These are phyloP conservation scores for Zygoascus hellenicus DNA, from an alignment of 1,139 yeast genomes.

Conservation along the genomic window DNA sequence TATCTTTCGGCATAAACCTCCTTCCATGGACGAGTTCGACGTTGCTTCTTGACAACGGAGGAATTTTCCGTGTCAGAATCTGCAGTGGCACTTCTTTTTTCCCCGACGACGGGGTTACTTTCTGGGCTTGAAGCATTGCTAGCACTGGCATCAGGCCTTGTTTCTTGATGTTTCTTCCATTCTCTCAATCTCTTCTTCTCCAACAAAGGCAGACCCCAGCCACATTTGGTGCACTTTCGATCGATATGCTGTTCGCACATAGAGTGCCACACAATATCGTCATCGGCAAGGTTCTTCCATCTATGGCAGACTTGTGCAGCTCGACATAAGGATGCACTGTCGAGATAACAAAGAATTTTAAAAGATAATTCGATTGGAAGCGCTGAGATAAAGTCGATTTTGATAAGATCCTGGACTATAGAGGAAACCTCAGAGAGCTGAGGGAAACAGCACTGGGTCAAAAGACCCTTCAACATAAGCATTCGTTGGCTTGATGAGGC, in stretches of 20 bases:
- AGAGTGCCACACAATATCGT: conserved; percentile 95
- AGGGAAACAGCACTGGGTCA: conserved; percentile 92
- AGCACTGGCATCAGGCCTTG: neutral
- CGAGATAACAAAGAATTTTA: conserved; percentile 80
- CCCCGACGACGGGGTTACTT: neutral
- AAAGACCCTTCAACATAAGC: conserved; percentile 72
- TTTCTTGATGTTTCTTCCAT: conserved; percentile 2
- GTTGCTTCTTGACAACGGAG: neutral
- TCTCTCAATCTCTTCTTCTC: conserved; percentile 36
- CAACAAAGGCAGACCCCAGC: conserved; percentile 96
- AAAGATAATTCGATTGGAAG: conserved; percentile 81
- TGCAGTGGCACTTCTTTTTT: neutral
- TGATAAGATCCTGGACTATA: conserved; percentile 70
- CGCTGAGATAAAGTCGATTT: conserved; percentile 81
- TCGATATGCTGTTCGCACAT: conserved; percentile 98
- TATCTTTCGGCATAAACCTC: conserved; percentile 87
- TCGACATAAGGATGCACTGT: conserved; percentile 82
- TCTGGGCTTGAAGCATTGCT: too few species aligned
- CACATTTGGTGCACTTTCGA: conserved; percentile 94
- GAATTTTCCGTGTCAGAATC: neutral
- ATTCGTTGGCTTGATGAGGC: conserved; percentile 65
- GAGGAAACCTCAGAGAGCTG: conserved; percentile 78
- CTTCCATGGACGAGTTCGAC: conserved; percentile 81
- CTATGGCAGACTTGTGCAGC: conserved; percentile 87
- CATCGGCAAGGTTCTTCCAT: conserved; percentile 90